Base-by-base conservation (phyloP, 805 yeast genomes). In the Wickerhamomyces chaumierensis region DNA sequence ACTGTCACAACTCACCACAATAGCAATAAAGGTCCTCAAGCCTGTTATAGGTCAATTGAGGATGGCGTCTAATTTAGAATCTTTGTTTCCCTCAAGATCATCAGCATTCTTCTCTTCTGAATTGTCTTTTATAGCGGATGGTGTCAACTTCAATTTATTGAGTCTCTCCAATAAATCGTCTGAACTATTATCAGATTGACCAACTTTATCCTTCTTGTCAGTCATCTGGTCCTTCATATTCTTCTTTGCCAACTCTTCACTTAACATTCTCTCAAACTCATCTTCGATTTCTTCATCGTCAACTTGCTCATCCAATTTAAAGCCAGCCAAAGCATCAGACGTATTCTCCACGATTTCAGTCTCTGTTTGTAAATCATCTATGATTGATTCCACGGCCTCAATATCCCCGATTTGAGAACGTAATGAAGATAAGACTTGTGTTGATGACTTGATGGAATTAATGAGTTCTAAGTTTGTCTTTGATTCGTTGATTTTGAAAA, bases 401-500 rank as follows among this genome's bases (percentile, higher is more conserved):
- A 61, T 55, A 3, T 69, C 69, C 4, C 71, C 74, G 27, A 63
- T 44, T 36, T 61, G 61, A 8, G 53, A 38, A 41, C 70, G 69
- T 35, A 72, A 55, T 19, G 51, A 42, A 36, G 52, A 51, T 27
- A 71, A 53, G 16, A 65, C 51, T 8, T 48, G 48, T 4, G 60
- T 52, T 18, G 71, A 62, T 15, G 58, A 53, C 38, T 56, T 51
- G 17, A 71, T 43, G 3, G 69, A 65, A 15, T 51, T 53, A 7
- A 65, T 37, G 5, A 70, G 46, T 17, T 61, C 56, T 25, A 55
- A 52, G 45, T 69, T 69, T 11, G 65, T 64, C 11, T 62, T 47
- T 4, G 74, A 66, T 36, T 59, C 56, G 46, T 71, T 71, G 36
- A 71, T 60, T 41, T 66, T 63, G 39, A 47, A 52, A 37, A 64